Conservation (phyloP, 2,329 filamentous ascomycete genomes). For the Tetracladium maxilliforme region DNA sequence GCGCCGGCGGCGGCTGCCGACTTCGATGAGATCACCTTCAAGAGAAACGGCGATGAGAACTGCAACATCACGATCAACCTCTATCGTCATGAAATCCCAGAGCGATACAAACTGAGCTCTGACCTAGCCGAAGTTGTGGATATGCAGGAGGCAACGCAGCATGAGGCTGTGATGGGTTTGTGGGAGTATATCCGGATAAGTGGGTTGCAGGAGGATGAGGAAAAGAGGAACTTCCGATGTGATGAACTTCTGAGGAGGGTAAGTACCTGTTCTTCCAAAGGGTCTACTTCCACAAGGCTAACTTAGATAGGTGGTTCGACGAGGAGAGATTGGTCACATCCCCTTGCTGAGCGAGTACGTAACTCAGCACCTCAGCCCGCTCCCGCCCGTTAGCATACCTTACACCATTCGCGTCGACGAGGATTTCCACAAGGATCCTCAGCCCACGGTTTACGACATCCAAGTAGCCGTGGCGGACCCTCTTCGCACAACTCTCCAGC, state of each 20-base stretch:
- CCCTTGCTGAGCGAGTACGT: conserved; percentile 74
- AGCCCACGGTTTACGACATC: conserved; percentile 80
- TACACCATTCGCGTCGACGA: conserved; percentile 93
- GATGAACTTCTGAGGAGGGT: conserved; percentile 71
- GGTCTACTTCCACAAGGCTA: conserved; percentile 2
- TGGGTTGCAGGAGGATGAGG: conserved; percentile 83
- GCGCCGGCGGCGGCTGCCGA: conserved; percentile 51
- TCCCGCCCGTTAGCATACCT: conserved; percentile 68
- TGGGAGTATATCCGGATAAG: conserved; percentile 90
- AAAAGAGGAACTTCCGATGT: conserved; percentile 83
- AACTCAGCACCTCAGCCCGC: conserved; percentile 59
- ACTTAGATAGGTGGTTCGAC: conserved; percentile 47
- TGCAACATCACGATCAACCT: conserved; percentile 83
- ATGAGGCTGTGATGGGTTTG: conserved; percentile 77
- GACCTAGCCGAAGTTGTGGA: conserved; percentile 75
- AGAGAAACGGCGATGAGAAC: conserved; percentile 84
- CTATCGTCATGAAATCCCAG: conserved; percentile 68
- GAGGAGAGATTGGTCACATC: conserved; percentile 65
- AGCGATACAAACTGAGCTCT: conserved; percentile 68
- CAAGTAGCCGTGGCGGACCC: conserved; percentile 76
- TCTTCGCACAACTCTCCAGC: conserved; percentile 49
- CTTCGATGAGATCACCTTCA: conserved; percentile 85
- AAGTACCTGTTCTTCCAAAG: conserved; percentile 14
- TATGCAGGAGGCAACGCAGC: conserved; percentile 71
- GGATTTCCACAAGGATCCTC: conserved; percentile 59